Evolutionary conservation across 164 flowering plant genomes (phyloP), one percentile per base, ranked within the genome.

Genomic region (Piper longum): DNA sequence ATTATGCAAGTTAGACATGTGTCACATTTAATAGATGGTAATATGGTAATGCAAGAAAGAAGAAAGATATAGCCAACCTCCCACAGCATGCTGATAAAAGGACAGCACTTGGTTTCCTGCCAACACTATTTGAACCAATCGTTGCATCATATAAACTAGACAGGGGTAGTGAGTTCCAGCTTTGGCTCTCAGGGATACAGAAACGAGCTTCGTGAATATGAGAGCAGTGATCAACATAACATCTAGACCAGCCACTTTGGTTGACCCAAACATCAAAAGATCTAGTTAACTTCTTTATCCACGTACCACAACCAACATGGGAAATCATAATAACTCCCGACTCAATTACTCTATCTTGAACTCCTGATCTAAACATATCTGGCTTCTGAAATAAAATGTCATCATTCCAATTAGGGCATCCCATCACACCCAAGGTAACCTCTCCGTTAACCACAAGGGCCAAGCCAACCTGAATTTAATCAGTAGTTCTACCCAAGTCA

Each of bases 291-390:
- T 72, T 70, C 74, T 73, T 86, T 51, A 59, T 78, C 98, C 98
- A 93, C 59, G 97, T 86, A 68, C 98, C 98, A 72, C 86, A 83
- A 56, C 92, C 97, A 71, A 73, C 69, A 75, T 85, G 98, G 56
- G 97, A 73, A 69, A 81, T 71, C 96, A 90, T 85, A 59, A 93
- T 66, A 58, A 75, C 64, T 61, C 98, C 98, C 43, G 73, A 67
- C 57, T 54, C 65, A 62, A 77, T 61, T 43, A 13, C 40, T 16
- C 9, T 58, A 39, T 48, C 59, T 59, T 72, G 63, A 57, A 18
- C 54, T 61, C 67, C 76, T 67, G 54, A 66, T 43, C 51, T 70
- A 36, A 69, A 71, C 43, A 65, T 44, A 42, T 61, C 42, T 19
- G 75, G 64, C 56, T 67, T 66, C 43, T 58, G 52, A 44, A 36